Base-by-base conservation (phyloP, 1,284 basidiomycete species). In the Lignosus rhinocerotis region DNA sequence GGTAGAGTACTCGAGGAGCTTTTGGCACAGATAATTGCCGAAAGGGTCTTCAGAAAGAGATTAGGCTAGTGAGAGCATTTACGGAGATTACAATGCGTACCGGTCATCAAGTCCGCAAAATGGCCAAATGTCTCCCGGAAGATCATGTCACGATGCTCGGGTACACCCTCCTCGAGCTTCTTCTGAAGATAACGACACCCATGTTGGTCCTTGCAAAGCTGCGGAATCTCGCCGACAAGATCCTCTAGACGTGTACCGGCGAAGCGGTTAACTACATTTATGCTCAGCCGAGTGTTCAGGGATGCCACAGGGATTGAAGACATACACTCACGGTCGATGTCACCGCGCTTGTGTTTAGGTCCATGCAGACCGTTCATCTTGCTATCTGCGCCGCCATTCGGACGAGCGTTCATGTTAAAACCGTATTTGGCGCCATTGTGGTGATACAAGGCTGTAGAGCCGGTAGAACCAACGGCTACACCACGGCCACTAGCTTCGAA, bases 11-110 rank as follows among this genome's bases (percentile, higher is more conserved):
- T 99, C 97, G 66, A 99, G 80, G 55, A 99, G 85, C 78, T 99
- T 98, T 77, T 99, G 97, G 77, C 96, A 98, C 55, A 99, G 84
- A 72, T 99, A 99, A 79, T 99, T 99, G 67, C 97, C 97, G 75
- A 99, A 99, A 3, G 97, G 96, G 80, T 99, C 97, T 89, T 67
- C 3, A 46, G 17, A 31, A n/a, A 54, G 46, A 19, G 32, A 14
- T n/a, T 11, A 51, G 21, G 19, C 32, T 36, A 41, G 30, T 30
- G 30, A 53, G 38, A 49, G 46, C n/a, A 50, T 48, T 14, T 21
- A 17, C 42, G 38, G 39, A 55, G 34, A 32, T 30, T 53, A 55
- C 38, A 12, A 33, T 52, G 66, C 79, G 56, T 68, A 92, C 91
- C 91, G 47, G 93, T 99, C 97, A 99, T 99, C 64, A 99, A 83